Base-by-base conservation (phyloP, 2,329 filamentous ascomycete species). In the Diaporthe sp. region DNA sequence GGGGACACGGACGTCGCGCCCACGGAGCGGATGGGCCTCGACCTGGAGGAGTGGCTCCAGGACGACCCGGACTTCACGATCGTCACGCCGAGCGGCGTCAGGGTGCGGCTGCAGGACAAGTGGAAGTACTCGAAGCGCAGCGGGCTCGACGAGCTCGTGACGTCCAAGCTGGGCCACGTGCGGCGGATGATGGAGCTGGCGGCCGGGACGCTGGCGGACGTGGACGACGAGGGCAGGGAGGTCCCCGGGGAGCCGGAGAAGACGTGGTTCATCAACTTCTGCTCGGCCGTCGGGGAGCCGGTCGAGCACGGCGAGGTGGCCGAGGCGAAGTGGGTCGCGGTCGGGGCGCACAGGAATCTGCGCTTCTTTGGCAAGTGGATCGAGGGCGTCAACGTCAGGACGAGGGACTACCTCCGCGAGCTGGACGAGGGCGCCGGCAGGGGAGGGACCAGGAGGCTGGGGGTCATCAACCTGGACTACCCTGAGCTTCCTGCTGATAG, bases 21-120 rank as follows among this genome's bases (percentile, higher is more conserved):
- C 7, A 80, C 81, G 13, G 77, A 78, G n/a, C 77, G 80, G 15
- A 81, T 81, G 13, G 85, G 85, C 1, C 81, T 86, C 22, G 83
- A 86, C 76, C 81, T 85, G 13, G 82, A 81, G 73, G 77, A 75
- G 31, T 94, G 93, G 93, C 88, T 89, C 0, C 89, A 94, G 83
- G 94, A 94, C 82, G 90, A 90, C 25, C 87, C 91, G 0, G 87
- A 92, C 79, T 89, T 91, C 75, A 86, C 85, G 37, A 88, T 88
- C 65, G 77, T 80, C 55, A 86, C 85, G 5, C 79, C 82, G 22
- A 81, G 82, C 25, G 79, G 80, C 37, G 81, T 85, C 5, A 81
- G 81, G 28, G 79, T 87, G 58, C 85, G 84, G 13, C 82, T 88
- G 10, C 86, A 88, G 81, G 86, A 88, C 79, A 87, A 88, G 80